Conservation (phyloP, 352 stramenopile genomes). For the Globisporangium megalacanthum region DNA sequence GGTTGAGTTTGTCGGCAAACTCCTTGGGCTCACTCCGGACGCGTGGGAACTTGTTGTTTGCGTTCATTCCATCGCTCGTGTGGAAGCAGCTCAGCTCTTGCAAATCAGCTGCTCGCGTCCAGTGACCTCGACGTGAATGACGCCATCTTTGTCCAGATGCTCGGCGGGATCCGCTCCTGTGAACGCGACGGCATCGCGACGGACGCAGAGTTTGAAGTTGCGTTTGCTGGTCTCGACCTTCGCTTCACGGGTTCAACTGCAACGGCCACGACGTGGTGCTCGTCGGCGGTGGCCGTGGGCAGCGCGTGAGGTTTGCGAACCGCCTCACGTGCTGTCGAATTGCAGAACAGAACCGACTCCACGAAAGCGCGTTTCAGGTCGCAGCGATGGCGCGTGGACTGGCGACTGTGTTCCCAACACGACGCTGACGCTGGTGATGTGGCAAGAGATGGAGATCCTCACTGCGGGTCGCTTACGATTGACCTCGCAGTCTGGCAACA, state of each 20-base stretch:
- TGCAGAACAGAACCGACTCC: constrained; percentile 76
- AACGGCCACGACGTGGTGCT: constrained; percentile 83
- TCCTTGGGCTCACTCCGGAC: constrained; percentile 90
- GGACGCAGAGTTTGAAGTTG: constrained; percentile 68
- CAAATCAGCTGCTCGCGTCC: constrained; percentile 62
- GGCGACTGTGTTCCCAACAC: constrained; percentile 75
- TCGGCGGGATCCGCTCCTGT: constrained; percentile 82
- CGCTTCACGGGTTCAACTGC: constrained; percentile 79
- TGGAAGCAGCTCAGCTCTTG: constrained; percentile 93
- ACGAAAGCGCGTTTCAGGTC: constrained; percentile 73
- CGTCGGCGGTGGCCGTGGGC: constrained; percentile 53
- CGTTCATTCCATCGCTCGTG: constrained; percentile 89
- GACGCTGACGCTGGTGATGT: constrained; percentile 86
- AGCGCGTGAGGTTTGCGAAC: constrained; percentile 80
- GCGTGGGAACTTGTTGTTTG: constrained; percentile 89
- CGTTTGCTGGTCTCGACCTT: constrained; percentile 74
- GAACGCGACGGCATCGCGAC: constrained; percentile 77
- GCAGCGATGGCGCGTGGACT: constrained; percentile 78
- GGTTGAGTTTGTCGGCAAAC: constrained; percentile 92
- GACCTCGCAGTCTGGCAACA: constrained; percentile 84
- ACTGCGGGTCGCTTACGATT: constrained; percentile 90
- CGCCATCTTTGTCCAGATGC: constrained; percentile 86
- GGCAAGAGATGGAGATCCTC: constrained; percentile 89
- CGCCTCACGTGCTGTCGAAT: constrained; percentile 79
- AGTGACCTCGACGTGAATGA: constrained; percentile 88